Base-by-base conservation (phyloP, 306 rosid genomes). In the Acacia crassicarpa region DNA sequence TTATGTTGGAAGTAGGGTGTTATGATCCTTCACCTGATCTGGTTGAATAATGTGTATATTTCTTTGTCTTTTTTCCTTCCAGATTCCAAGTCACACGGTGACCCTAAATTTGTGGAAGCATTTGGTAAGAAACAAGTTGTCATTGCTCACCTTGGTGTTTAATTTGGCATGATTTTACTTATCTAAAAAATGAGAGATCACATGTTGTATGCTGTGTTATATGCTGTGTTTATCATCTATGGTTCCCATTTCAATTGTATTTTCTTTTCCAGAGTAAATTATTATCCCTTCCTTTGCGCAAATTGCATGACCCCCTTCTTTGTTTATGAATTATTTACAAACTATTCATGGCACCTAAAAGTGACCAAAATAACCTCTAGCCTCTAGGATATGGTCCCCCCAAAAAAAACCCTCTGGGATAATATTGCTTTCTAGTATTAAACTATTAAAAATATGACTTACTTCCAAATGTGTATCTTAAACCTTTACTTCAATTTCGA, bases 21-120 rank as follows among this genome's bases (percentile, higher is more conserved):
- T 67, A 33, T 67, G 46, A 38, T 67, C 72, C 54, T 69, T 41
- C 20, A n/a, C 5, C 33, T 15, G 4, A n/a, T 41, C 35, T 48
- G 65, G 51, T 65, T 82, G 10, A 67, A 67, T 38, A 43, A 62
- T 59, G 62, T 87, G 80, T 73, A 73, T 77, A 22, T 81, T 32
- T 79, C 70, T 41, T 38, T 45, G 13, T 45, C 15, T 53, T 53
- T 16, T 69, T 82, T 56, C 71, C 86, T 84, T 86, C 83, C 98
- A 96, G 99, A 91, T 91, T 91, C 97, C 77, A 92, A 90, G 84
- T 76, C 91, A 81, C 87, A 86, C 15, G 97, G 89, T 73, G 94
- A 89, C 84, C 89, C 90, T 77, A 96, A 93, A 89, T 93, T 89
- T 88, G 67, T 83, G 67, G 99, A 96, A 86, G 92, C 95, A 51